phyloP scores from a whole-genome alignment of 2,329 filamentous ascomycete genomes.

The Trichoderma semiorbis region DNA sequence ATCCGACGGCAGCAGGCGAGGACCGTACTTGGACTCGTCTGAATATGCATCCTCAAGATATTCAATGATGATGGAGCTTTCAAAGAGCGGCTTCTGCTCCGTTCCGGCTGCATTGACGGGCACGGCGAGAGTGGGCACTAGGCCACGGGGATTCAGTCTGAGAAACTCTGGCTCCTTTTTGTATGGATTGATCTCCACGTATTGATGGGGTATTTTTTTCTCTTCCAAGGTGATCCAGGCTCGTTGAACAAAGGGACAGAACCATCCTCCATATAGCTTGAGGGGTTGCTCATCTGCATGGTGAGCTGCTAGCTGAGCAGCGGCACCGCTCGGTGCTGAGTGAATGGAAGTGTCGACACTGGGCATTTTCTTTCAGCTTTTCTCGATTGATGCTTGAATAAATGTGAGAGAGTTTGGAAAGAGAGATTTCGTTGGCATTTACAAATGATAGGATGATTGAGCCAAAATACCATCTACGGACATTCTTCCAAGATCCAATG shows the following conservation, averaged over 20 bases:
- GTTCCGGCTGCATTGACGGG: constrained; percentile 29
- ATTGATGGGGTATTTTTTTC: constrained; percentile 70
- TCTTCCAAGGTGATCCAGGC: constrained; percentile 71
- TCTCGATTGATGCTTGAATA: neutral
- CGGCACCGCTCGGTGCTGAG: constrained; percentile 46
- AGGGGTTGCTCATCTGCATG: constrained; percentile 49
- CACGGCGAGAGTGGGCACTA: constrained; percentile 67
- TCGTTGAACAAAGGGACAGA: constrained; percentile 68
- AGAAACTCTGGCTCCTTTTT: constrained; percentile 66
- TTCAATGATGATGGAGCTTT: constrained; percentile 69
- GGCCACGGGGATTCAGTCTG: constrained; percentile 68
- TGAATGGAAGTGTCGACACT: constrained; percentile 48
- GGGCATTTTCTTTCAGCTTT: constrained; percentile 32
- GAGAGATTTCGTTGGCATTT: neutral
- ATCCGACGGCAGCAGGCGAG: constrained; percentile 55
- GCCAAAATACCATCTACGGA: neutral
- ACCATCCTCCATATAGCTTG: constrained; percentile 72
- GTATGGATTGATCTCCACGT: constrained; percentile 76
- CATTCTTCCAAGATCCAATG: neutral
- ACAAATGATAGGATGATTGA: neutral
- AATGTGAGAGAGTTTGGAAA: too few species aligned
- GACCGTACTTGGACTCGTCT: constrained; percentile 39
- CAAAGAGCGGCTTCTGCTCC: constrained; percentile 60
- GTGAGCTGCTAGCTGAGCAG: constrained; percentile 43
- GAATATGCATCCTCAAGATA: constrained; percentile 71